These are phyloP conservation scores for Tolypocladium nubicola DNA, from an alignment of 2,329 filamentous ascomycete species.

Conservation along the genomic window DNA sequence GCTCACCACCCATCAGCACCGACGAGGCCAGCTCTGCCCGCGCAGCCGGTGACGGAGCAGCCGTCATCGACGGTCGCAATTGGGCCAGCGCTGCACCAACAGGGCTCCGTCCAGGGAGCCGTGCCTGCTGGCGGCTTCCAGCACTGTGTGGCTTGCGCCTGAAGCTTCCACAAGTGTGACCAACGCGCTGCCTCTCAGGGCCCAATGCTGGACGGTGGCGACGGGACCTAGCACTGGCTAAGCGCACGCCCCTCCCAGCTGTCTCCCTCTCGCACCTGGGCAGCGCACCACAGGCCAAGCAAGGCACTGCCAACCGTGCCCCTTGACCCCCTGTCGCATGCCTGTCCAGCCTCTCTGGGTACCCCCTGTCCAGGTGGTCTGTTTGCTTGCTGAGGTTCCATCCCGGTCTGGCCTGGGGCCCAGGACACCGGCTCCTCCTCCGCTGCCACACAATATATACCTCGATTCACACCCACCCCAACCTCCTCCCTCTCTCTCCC, in stretches of 20 bases:
- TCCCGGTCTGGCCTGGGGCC: background rate
- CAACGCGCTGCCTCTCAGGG: background rate
- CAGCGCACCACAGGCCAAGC: background rate
- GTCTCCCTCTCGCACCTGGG: background rate
- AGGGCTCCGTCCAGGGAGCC: conserved; percentile 1
- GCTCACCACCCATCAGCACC: background rate
- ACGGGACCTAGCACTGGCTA: background rate
- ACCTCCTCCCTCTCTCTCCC: conserved; percentile 12
- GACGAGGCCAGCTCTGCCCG: background rate
- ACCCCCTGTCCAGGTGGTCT: conserved; percentile 3
- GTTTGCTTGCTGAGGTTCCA: background rate
- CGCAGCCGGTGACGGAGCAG: background rate
- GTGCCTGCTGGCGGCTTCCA: conserved; percentile 4
- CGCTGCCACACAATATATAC: conserved; percentile 19
- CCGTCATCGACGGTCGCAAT: background rate
- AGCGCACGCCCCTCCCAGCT: background rate
- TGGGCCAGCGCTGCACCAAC: background rate
- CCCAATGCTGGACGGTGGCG: background rate
- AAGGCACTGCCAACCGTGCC: background rate
- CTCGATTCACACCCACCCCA: conserved; percentile 16
- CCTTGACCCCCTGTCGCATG: conserved; percentile 11
- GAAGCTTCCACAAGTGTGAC: conserved; percentile 6
- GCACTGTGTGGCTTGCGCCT: conserved; percentile 10
- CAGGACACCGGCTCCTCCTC: background rate
- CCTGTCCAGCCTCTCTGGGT: conserved; percentile 8